Evolutionary conservation across 371 early-diverging fungal genomes (phyloP).

Genomic region (Zopfochytrium polystomum): DNA sequence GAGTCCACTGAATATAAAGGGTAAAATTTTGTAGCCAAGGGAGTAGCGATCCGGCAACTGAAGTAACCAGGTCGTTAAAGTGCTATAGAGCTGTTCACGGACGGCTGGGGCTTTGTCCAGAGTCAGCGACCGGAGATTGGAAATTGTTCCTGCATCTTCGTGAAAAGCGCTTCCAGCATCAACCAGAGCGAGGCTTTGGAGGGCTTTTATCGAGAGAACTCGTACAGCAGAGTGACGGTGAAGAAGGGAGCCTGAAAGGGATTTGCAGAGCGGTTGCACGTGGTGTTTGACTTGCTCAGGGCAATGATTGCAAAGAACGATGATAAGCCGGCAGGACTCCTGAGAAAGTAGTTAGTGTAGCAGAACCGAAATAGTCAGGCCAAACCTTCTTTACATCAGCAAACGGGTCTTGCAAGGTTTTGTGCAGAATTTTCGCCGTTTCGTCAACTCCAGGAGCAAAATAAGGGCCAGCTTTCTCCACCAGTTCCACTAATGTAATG

Average conservation of each 20-base stretch:
- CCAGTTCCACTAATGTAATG: slow-evolving; percentile 21
- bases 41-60: slow-evolving; percentile 46
- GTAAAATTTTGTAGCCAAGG: slow-evolving; percentile 46
- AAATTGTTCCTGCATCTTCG: slow-evolving; percentile 28
- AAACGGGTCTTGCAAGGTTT: slow-evolving; percentile 42
- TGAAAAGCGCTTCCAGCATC: slow-evolving; percentile 43
- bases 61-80: slow-evolving; percentile 22
- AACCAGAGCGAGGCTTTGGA: slow-evolving; percentile 34
- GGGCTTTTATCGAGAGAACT: slow-evolving; percentile 24
- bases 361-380: background rate
- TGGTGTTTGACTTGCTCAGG: slow-evolving; percentile 21
- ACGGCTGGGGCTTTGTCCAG: slow-evolving; percentile 45
- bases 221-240: slow-evolving; percentile 52
- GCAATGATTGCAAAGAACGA: slow-evolving; percentile 20
- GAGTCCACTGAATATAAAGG: slow-evolving; percentile 40
- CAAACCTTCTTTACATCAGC: slow-evolving; percentile 52
- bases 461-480: slow-evolving; percentile 17
- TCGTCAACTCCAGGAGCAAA: slow-evolving; percentile 46
- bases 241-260: slow-evolving; percentile 32
- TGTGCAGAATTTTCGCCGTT: slow-evolving; percentile 30
- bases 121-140: slow-evolving; percentile 29
- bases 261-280: slow-evolving; percentile 35
- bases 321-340: slow-evolving; percentile 42
- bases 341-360: background rate
- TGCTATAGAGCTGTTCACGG: slow-evolving; percentile 42